phyloP scores from a whole-genome alignment of 352 stramenopile species.

The Pythium phragmitis region DNA sequence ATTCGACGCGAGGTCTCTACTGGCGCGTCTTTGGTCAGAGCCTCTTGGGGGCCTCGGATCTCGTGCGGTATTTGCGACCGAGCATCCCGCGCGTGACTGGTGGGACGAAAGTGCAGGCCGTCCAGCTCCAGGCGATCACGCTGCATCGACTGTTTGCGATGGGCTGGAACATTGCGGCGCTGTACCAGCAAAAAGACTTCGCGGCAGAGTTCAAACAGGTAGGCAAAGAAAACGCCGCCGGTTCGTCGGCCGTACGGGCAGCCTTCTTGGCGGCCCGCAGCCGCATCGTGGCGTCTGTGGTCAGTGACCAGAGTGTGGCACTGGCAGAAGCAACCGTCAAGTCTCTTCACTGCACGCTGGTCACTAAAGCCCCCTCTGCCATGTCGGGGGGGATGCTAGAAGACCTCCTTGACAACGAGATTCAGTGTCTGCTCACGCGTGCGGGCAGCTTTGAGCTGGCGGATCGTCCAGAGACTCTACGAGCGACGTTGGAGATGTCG shows the following conservation, averaged over 20 bases:
- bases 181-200: constrained; percentile 65
- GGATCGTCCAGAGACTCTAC: constrained; percentile 42
- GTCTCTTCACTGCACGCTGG: neutral
- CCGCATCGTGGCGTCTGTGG: constrained; percentile 32
- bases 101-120: constrained; percentile 48
- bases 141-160: constrained; percentile 51
- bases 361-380: constrained; percentile 2
- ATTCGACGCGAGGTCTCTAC: constrained; percentile 38
- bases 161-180: constrained; percentile 46
- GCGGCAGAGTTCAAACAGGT: constrained; percentile 51
- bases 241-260: constrained; percentile 32
- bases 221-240: constrained; percentile 43
- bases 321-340: constrained; percentile 1
- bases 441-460: constrained; percentile 40
- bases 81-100: constrained; percentile 51
- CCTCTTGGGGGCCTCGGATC: constrained; percentile 59
- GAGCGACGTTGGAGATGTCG: constrained; percentile 34
- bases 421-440: constrained; percentile 39
- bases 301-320: constrained; percentile 15
- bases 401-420: constrained; percentile 48
- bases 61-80: constrained; percentile 62
- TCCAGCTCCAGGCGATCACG: constrained; percentile 50
- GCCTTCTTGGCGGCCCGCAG: constrained; percentile 53
- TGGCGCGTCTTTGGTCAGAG: constrained; percentile 76
- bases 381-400: constrained; percentile 29